These are phyloP conservation scores for Acmispon strigosus DNA, from an alignment of 306 rosid genomes.

Conservation along the genomic window DNA sequence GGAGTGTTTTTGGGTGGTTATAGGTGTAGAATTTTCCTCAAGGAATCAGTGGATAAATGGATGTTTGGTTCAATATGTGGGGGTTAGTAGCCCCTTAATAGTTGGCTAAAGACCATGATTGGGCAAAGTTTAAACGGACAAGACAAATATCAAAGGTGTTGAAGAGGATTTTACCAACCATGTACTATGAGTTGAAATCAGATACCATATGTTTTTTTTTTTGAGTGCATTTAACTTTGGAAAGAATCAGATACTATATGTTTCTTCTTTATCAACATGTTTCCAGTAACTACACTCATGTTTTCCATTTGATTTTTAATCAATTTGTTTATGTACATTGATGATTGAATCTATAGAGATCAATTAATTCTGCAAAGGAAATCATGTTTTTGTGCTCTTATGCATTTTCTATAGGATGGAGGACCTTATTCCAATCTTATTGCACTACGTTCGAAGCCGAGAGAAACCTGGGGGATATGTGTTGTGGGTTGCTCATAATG, in stretches of 20 bases:
- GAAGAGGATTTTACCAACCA: background rate
- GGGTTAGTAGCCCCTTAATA: background rate
- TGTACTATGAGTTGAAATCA: background rate
- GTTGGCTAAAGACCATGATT: background rate
- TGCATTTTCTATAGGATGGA: slow-evolving; percentile 55
- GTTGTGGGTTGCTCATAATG: slow-evolving; percentile 73
- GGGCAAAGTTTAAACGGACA: slow-evolving; percentile 10
- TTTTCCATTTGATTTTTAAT: background rate
- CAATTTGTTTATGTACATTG: background rate
- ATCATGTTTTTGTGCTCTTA: slow-evolving; percentile 3
- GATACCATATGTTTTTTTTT: background rate
- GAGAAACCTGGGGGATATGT: slow-evolving; percentile 66
- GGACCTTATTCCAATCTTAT: slow-evolving; percentile 67
- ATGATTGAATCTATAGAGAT: background rate
- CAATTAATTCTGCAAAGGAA: background rate
- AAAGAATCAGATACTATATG: background rate
- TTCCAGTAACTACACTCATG: background rate
- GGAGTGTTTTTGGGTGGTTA: slow-evolving; percentile 5
- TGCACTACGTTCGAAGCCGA: slow-evolving; percentile 59
- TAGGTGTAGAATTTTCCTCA: background rate
- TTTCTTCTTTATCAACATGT: background rate
- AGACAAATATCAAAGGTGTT: background rate
- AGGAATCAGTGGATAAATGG: background rate
- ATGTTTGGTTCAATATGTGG: background rate
- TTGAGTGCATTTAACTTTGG: background rate